Evolutionary conservation across 2,329 filamentous ascomycete genomes (phyloP), one percentile per base, ranked within the genome.

Genomic region (Raffaelea ambrosiae): DNA sequence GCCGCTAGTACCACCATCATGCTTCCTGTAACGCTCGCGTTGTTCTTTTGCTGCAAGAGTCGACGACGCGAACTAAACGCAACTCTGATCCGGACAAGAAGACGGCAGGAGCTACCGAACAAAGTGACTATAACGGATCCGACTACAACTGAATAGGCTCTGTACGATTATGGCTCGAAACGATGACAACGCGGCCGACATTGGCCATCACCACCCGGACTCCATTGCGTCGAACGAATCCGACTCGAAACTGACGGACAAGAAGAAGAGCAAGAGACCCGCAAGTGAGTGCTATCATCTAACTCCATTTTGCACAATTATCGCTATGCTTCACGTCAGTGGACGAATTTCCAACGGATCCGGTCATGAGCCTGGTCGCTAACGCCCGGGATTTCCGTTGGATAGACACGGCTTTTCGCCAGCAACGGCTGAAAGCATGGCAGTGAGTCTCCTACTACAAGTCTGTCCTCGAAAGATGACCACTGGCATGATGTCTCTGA

Each of bases 371-470:
- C 4, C n/a, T n/a, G 13, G 20, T 38, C n/a, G 41, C 26, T 43
- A 18, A 47, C 44, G 29, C 54, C 40, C 18, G 31, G 4, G 5
- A 22, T 21, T 22, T 23, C 16, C 13, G 22, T 8, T 23, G n/a
- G 14, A 40, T 33, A 95, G 88, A 97, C 71, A 97, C 91, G 51
- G 93, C 93, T 11, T 98, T 97, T 65, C 81, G 93, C 59, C 93
- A 98, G 65, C 93, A 98, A 69, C 83, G 93, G 63, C 71, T 98
- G 66, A 96, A 97, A 71, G 93, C 93, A 72, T 98, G 93, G 93
- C 93, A 98, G 85, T 94, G 74, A 68, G 88, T 29, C 26, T 13
- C 26, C 14, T 45, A n/a, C n/a, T n/a, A n/a, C n/a, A n/a, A n/a
- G n/a, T n/a, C n/a, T n/a, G n/a, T n/a, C n/a, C n/a, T n/a, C n/a